phyloP scores from a whole-genome alignment of 2,329 filamentous ascomycete genomes.

The Xylaria sp. region DNA sequence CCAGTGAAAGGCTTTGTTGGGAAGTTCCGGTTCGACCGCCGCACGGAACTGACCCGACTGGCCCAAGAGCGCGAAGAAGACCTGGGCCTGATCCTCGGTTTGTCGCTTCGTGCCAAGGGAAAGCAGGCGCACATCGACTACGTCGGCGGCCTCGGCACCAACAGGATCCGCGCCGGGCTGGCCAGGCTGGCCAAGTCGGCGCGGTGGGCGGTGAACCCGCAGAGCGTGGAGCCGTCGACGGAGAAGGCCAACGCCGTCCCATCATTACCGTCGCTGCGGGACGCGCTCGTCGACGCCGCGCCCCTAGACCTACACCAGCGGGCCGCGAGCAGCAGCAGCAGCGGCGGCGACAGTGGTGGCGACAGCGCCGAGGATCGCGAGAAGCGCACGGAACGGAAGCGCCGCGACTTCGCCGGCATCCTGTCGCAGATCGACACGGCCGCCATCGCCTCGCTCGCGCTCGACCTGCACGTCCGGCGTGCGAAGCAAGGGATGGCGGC shows the following conservation, averaged over 20 bases:
- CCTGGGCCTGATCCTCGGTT: constrained; percentile 24
- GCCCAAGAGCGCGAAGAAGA: constrained; percentile 16
- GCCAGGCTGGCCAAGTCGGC: constrained; percentile 4
- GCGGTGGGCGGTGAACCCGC: constrained; percentile 2
- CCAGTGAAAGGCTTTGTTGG: constrained; percentile 14
- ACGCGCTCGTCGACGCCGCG: constrained; percentile 16
- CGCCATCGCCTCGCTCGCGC: constrained; percentile 19
- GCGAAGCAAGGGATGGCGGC: not conserved
- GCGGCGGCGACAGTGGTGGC: not conserved
- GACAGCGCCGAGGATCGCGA: not conserved
- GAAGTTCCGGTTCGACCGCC: constrained; percentile 19
- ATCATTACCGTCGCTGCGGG: constrained; percentile 11
- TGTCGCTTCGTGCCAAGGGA: constrained; percentile 21
- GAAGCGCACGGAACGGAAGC: constrained; percentile 5
- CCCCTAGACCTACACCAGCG: constrained; percentile 10
- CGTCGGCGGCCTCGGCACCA: constrained; percentile 22
- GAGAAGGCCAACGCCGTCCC: not conserved
- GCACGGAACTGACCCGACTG: constrained; percentile 21
- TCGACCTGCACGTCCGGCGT: constrained; percentile 15
- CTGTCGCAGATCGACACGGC: constrained; percentile 24
- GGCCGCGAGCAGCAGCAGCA: not conserved
- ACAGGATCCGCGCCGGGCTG: constrained; percentile 7
- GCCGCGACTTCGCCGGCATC: constrained; percentile 22
- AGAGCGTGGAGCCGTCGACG: not conserved
- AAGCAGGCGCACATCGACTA: constrained; percentile 27